Evolutionary conservation across 2,329 filamentous ascomycete genomes (phyloP).

Genomic region (Nannizzia gypsea): DNA sequence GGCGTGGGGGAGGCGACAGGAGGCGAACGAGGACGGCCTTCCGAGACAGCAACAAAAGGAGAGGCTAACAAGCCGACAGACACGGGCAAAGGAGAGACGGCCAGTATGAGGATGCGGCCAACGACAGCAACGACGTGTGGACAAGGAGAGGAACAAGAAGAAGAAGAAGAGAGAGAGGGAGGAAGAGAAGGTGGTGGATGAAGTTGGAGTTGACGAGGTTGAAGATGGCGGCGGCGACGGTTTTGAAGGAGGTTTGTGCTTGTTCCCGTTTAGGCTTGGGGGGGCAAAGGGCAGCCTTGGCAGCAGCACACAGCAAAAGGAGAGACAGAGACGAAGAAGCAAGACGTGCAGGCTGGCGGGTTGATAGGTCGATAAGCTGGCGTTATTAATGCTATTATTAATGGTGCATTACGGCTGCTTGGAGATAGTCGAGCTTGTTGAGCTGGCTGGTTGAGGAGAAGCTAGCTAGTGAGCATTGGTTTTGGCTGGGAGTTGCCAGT

Average conservation of each 20-base stretch:
- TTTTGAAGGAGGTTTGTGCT: neutral
- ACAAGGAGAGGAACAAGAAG: neutral
- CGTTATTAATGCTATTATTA: too few species aligned
- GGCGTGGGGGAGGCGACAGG: neutral
- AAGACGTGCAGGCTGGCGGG: constrained; percentile 5
- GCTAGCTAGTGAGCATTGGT: too few species aligned
- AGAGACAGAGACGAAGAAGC: neutral
- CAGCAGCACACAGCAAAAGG: neutral
- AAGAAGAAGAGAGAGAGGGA: neutral
- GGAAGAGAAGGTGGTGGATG: neutral
- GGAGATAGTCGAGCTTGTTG: too few species aligned
- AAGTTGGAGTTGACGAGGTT: neutral
- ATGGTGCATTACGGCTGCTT: too few species aligned
- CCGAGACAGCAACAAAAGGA: constrained; percentile 8
- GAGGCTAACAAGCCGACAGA: neutral
- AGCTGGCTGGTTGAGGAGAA: too few species aligned
- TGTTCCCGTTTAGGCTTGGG: neutral
- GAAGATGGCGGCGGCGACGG: neutral
- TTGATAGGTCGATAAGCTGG: neutral
- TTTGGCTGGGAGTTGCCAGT: too few species aligned
- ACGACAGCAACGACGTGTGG: neutral
- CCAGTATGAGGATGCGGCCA: neutral
- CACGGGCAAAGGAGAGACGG: constrained; percentile 2
- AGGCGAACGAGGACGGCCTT: neutral
- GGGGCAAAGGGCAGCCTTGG: neutral